phyloP scores from a whole-genome alignment of 192 early-diverging fungal species.

The Piromyces finnis region DNA sequence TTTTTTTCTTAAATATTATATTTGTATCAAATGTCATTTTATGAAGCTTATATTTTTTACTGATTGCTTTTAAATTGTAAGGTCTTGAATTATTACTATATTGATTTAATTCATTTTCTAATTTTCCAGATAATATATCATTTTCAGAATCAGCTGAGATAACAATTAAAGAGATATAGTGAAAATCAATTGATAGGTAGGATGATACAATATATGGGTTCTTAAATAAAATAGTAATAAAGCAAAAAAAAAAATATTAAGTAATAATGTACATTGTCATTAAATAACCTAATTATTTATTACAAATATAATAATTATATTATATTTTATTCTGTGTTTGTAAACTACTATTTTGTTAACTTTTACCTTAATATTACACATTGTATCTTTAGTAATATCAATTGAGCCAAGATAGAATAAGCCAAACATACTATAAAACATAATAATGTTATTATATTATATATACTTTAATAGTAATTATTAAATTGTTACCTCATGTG shows the following conservation, averaged over 20 bases:
- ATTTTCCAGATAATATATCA: not conserved
- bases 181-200: not conserved
- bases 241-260: too few species aligned
- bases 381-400: not conserved
- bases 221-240: not conserved
- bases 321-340: not conserved
- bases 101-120: not conserved
- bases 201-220: not conserved
- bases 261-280: too few species aligned
- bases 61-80: not conserved
- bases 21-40: not conserved
- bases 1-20: not conserved
- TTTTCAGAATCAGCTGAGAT: not conserved
- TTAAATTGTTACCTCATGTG: not conserved
- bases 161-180: not conserved
- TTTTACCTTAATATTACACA: not conserved
- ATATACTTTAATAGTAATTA: too few species aligned
- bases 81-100: not conserved
- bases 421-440: not conserved
- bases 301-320: not conserved
- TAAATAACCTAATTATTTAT: not conserved
- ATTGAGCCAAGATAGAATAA: not conserved
- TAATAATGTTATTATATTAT: too few species aligned
- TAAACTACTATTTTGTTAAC: not conserved
- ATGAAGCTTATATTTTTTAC: not conserved